A percentile compares a stretch with the other conserved stretches of the same genome.
phyloP scores from a whole-genome alignment of 1,139 yeast genomes.

The Insectozyma bohioensis region DNA sequence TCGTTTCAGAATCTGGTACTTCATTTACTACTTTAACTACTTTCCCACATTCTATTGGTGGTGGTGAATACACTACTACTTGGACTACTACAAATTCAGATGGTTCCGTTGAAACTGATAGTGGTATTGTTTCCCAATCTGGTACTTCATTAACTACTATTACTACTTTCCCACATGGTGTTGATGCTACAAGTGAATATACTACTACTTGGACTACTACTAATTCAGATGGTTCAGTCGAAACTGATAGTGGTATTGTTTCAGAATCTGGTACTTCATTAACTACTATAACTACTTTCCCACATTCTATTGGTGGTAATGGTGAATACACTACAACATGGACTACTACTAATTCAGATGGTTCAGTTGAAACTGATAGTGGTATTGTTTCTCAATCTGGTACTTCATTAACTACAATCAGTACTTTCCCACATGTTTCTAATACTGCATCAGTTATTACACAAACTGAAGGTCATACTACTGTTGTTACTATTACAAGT shows the following conservation, averaged over 20 bases:
- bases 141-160: slow-evolving; percentile 7
- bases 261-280: slow-evolving; percentile 3
- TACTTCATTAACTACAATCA: too few species aligned
- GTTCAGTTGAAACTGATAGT: slow-evolving; percentile 12
- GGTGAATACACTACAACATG: slow-evolving; percentile 9
- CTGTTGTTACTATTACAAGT: too few species aligned
- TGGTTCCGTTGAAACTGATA: slow-evolving; percentile 17
- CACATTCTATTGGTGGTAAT: neutral
- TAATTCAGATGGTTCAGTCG: slow-evolving; percentile 7
- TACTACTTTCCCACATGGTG: slow-evolving; percentile 3
- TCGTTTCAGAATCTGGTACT: slow-evolving; percentile 5
- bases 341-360: slow-evolving; percentile 11
- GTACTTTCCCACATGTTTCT: neutral
- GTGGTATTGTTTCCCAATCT: slow-evolving; percentile 14
- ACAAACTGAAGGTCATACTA: too few species aligned
- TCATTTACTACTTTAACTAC: slow-evolving; percentile 8
- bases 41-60: neutral
- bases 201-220: slow-evolving; percentile 10
- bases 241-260: slow-evolving; percentile 8
- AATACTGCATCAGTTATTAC: too few species aligned
- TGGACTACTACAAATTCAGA: slow-evolving; percentile 18
- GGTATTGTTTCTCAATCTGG: slow-evolving; percentile 5
- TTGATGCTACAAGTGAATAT: slow-evolving; percentile 5
- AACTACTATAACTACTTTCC: slow-evolving; percentile 2
- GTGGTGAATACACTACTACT: slow-evolving; percentile 18